Base-by-base conservation (phyloP, 805 yeast genomes). In the Blastobotrys mokoenaii region DNA sequence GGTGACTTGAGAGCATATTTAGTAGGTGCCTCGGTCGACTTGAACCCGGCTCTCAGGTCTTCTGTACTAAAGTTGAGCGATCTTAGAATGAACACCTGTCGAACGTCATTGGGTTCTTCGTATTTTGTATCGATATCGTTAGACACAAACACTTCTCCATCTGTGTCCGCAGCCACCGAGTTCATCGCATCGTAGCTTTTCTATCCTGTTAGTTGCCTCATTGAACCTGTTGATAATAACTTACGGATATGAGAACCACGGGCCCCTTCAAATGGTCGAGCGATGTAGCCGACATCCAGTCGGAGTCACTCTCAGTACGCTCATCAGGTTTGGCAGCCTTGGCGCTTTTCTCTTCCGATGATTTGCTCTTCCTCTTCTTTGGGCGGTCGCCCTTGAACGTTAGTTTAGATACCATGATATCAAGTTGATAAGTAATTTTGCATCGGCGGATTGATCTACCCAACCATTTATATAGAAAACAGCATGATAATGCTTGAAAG, bases 321-420 rank as follows among this genome's bases (percentile, higher is more conserved):
- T 22, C 27, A 4, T 22, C 27, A 5, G 27, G 8, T 31, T 25
- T 41, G 41, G 37, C 43, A 30, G 20, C 38, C 4, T 34, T 37
- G 4, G 15, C 40, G 8, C 39, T 6, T 20, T 36, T 41, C 11
- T 14, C 15, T 18, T 39, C 29, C 15, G 16, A 27, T 17, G 29
- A 18, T 25, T 29, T 31, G 16, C 31, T 15, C 45, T 45, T 20
- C 22, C 50, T 44, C 31, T 55, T 51, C 35, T 51, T 46, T 25
- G 58, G 51, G 41, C 53, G 57, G 41, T 65, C 70, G 27, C 69
- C 69, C 48, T 67, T 67, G 55, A 68, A 68, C 3, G 55, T 45
- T 6, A 67, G 58, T 35, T 62, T 62, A 5, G 67, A 58, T 3
- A 64, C 69, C 71, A 68, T 67, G n/a, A n/a, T 8, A 7, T 38